Base-by-base conservation (phyloP, 345 rosid genomes). In the Aquilaria malaccensis region DNA sequence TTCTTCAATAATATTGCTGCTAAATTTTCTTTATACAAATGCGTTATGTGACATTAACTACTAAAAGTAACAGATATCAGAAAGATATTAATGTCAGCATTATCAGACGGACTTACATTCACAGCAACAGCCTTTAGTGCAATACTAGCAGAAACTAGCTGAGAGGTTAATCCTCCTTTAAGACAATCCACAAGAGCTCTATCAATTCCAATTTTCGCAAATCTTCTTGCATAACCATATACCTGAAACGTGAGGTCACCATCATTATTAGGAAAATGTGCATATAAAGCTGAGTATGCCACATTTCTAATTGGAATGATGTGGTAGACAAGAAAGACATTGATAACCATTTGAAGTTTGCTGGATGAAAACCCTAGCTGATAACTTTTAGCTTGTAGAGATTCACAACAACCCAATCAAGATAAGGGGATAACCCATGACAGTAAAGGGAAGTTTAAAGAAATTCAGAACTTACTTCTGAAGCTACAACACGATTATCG, bases 401-500 rank as follows among this genome's bases (percentile, higher is more conserved):
- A 37, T 37, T 37, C 43, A 37, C 2, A 37, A 37, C 5, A 37
- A 37, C 7, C 43, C 43, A 37, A 37, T 37, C 43, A 37, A 9
- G 43, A 37, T 4, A 37, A 37, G 7, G 7, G 5, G 43, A 37
- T 9, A 5, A 37, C 5, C 43, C 43, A 37, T 37, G 43, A 9
- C 43, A 37, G 43, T 37, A 37, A 37, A 37, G 43, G 43, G 43
- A 43, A 2, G 13, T 50, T 30, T 6, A 32, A 37, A 50, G 46
- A 43, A 30, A 13, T 48, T 50, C 12, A 47, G 50, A 53, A 76
- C 96, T 80, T 75, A 93, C 96, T 81, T 94, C 84, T 47, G 97
- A 90, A 74, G 99, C 99, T 75, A 86, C 87, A 37, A 88, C 99
- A 37, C 97, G 96, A 74, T 76, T 76, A 60, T 94, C 99, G 80